These are phyloP conservation scores for Lactuca saligna DNA, from an alignment of 129 eudicot genomes.

Conservation along the genomic window DNA sequence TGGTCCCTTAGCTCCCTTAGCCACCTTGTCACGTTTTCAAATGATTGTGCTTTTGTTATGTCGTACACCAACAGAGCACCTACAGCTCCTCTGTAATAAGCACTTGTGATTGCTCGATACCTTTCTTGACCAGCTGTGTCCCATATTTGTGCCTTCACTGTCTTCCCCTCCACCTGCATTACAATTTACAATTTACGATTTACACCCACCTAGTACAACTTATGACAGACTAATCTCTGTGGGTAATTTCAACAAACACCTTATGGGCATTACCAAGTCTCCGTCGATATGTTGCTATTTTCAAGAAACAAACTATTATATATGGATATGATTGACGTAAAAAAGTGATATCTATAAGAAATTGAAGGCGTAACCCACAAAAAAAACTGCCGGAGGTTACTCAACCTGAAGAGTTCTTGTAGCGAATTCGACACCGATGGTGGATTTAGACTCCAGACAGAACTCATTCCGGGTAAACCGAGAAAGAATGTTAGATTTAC, in stretches of 20 bases:
- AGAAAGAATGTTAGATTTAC: slow-evolving; percentile 89
- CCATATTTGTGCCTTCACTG: slow-evolving; percentile 97
- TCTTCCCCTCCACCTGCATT: slow-evolving; percentile 89
- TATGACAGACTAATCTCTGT: not conserved
- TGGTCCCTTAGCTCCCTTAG: slow-evolving; percentile 85
- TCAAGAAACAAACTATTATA: not conserved
- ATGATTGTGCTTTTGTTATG: slow-evolving; percentile 80
- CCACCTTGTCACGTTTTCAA: slow-evolving; percentile 86
- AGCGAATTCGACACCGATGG: slow-evolving; percentile 96
- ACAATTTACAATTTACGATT: not conserved
- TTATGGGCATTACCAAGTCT: slow-evolving; percentile 11
- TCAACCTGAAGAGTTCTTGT: slow-evolving; percentile 89
- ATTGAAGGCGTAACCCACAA: not conserved
- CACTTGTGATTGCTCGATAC: slow-evolving; percentile 97
- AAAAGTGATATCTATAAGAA: not conserved
- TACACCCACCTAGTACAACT: not conserved
- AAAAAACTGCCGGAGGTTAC: not conserved
- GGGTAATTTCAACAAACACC: slow-evolving; percentile 7
- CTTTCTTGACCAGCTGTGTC: slow-evolving; percentile 99
- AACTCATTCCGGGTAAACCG: slow-evolving; percentile 90
- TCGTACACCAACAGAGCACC: slow-evolving; percentile 88
- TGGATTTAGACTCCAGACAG: slow-evolving; percentile 87
- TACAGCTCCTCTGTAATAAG: slow-evolving; percentile 93
- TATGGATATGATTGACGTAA: slow-evolving; percentile 6
- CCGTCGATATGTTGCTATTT: not conserved